Base-by-base conservation (phyloP, 495 filamentous ascomycete genomes). In the Trichocladium uniseriatum region DNA sequence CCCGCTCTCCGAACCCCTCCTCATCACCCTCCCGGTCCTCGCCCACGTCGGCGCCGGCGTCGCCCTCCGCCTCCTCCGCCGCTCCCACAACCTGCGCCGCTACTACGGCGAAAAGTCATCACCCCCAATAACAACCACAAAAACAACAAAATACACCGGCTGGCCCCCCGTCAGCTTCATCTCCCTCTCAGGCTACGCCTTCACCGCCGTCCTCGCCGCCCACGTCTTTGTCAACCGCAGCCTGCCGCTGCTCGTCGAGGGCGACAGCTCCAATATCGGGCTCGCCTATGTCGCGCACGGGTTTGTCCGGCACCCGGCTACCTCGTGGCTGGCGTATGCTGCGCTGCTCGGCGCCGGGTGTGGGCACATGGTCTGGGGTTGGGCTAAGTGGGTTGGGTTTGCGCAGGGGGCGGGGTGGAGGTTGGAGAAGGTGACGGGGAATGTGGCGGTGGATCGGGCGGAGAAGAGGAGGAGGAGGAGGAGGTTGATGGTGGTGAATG, bases 231-330 rank as follows among this genome's bases (percentile, higher is more conserved):
- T 92, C 46, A 87, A 89, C 57, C 76, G 90, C 11, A 67, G 74
- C 0, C 67, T 90, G 16, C 89, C 90, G 5, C 56, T 85, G 34
- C 67, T 76, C 28, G 75, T 89, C 14, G 87, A 94, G 29, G 89
- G 89, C 1, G 89, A 87, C 31, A 89, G 82, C 54, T 83, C 84
- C 11, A 79, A 89, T 35, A 79, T 95, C 22, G 85, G 85, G 1
- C 67, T 96, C 22, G 81, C 79, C 18, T 96, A 82, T 64, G 79
- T 94, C 0, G 80, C 81, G n/a, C 89, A 95, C 65, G 90, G 88
- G 5, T 89, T 95, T 62, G 81, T 79, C 34, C 75, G 79, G 24
- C 78, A 80, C 62, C 76, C 79, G 6, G 46, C 77, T 13, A 68
- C 86, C n/a, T 79, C 78, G 43, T 83, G 80, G 67, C 50, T 73